Percentiles rank a stretch among this genome's conserved stretches.
Conservation (phyloP, 208 protist species). For the Trypanosoma platydactyli region DNA sequence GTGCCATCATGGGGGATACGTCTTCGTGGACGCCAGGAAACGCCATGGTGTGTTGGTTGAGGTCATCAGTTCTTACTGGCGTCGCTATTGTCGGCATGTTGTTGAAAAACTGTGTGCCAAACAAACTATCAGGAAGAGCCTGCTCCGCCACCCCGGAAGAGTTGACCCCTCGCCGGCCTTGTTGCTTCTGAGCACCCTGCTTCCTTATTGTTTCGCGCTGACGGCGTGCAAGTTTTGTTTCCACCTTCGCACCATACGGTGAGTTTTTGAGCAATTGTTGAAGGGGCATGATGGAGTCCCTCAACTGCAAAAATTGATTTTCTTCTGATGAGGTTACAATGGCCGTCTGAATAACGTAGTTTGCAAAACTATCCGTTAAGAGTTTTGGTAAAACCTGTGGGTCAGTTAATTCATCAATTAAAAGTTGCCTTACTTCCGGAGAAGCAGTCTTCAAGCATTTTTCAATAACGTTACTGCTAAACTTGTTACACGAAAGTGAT, state of each 20-base stretch:
- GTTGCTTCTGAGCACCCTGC: slow-evolving; percentile 31
- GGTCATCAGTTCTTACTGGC: slow-evolving; percentile 36
- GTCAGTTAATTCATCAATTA: slow-evolving; percentile 96
- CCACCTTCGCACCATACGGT: slow-evolving; percentile 97
- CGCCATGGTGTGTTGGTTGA: slow-evolving; percentile 46
- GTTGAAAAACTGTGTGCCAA: slow-evolving; percentile 36
- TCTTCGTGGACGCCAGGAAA: slow-evolving; percentile 60
- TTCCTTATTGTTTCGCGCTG: slow-evolving; percentile 58
- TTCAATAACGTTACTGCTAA: slow-evolving; percentile 98
- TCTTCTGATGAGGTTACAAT: slow-evolving; percentile 90
- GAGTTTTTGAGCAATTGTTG: slow-evolving; percentile 94
- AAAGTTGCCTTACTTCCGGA: slow-evolving; percentile 71
- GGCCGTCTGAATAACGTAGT: slow-evolving; percentile 99
- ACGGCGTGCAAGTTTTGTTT: slow-evolving; percentile 88
- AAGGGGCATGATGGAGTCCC: slow-evolving; percentile 94
- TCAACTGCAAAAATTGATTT: slow-evolving; percentile 90
- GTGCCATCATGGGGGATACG: slow-evolving; percentile 45
- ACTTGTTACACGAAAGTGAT: slow-evolving; percentile 97
- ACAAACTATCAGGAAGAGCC: slow-evolving; percentile 13
- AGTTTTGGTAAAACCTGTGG: slow-evolving; percentile 86
- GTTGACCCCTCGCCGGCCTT: background rate
- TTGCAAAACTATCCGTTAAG: slow-evolving; percentile 96
- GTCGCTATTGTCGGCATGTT: slow-evolving; percentile 39
- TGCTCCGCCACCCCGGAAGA: background rate
- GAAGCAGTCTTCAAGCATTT: slow-evolving; percentile 95